These are phyloP conservation scores for Ophiostoma sp. DNA, from an alignment of 2,329 filamentous ascomycete genomes.

Conservation along the genomic window DNA sequence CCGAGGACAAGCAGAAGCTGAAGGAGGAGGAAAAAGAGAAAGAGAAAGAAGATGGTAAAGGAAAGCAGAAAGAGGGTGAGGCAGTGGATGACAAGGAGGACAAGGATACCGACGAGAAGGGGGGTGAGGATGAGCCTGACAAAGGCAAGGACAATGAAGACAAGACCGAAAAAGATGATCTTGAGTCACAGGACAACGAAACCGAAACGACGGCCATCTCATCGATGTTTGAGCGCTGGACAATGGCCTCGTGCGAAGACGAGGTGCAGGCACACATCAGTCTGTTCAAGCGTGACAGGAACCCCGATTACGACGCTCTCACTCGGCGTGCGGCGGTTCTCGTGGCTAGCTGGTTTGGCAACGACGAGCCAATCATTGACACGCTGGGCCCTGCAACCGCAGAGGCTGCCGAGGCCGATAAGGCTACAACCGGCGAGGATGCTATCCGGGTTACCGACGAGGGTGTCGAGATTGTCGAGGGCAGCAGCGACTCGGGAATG, in stretches of 20 bases:
- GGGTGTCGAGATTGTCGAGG: constrained; percentile 26
- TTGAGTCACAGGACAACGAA: background rate
- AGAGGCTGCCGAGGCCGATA: constrained; percentile 30
- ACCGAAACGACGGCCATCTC: constrained; percentile 25
- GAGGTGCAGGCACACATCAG: constrained; percentile 72
- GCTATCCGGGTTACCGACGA: constrained; percentile 29
- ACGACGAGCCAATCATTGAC: constrained; percentile 48
- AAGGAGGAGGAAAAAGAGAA: background rate
- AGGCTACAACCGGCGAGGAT: constrained; percentile 29
- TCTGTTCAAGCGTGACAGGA: constrained; percentile 63
- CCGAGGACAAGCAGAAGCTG: background rate
- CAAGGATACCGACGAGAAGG: background rate
- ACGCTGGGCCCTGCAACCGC: constrained; percentile 33
- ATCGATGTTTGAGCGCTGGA: constrained; percentile 50
- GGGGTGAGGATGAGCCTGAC: background rate
- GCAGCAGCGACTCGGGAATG: background rate
- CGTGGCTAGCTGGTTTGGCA: constrained; percentile 58
- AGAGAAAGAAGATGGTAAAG: background rate
- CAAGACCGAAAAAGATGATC: constrained; percentile 42
- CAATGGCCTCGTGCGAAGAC: constrained; percentile 66
- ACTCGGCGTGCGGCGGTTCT: constrained; percentile 58
- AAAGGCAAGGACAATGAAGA: constrained; percentile 25
- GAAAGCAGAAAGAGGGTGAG: background rate
- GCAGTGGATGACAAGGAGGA: background rate
- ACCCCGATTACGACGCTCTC: constrained; percentile 65